These are phyloP conservation scores for Diplodia sapinea DNA, from an alignment of 2,329 filamentous ascomycete species.

Conservation along the genomic window DNA sequence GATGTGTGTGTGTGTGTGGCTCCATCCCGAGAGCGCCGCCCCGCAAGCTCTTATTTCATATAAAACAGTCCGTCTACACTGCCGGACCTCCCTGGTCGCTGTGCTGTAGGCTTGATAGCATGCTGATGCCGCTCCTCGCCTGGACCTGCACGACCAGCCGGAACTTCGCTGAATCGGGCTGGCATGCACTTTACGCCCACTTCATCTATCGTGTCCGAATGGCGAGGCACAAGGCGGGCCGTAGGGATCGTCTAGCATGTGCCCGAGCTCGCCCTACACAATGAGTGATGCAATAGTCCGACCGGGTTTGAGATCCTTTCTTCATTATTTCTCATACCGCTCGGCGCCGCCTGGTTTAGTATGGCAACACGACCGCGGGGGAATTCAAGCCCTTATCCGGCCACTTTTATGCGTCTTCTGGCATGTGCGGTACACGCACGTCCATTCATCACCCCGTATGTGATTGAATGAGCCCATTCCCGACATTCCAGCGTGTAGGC, in stretches of 20 bases:
- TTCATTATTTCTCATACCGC: no score
- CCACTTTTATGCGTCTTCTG: no score
- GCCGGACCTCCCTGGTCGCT: neutral
- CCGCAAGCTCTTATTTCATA: neutral
- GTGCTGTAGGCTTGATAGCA: no score
- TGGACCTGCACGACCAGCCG: neutral
- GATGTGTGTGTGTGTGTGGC: neutral
- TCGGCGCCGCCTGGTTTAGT: no score
- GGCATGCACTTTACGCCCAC: neutral
- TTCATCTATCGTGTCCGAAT: neutral
- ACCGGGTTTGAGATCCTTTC: slow-evolving; percentile 6
- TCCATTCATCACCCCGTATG: no score
- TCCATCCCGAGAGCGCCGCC: neutral
- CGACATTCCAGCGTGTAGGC: neutral
- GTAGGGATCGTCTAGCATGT: neutral
- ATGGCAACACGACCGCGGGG: no score
- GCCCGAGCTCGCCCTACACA: slow-evolving; percentile 5
- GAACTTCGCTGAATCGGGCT: neutral
- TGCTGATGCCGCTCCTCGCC: neutral
- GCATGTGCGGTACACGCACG: no score
- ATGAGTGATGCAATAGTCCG: slow-evolving; percentile 4
- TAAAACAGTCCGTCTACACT: neutral
- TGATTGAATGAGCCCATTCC: no score
- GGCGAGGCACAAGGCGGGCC: neutral
- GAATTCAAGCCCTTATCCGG: no score